Conservation (phyloP, 2,329 filamentous ascomycete genomes). For the Penicillium concentricum region DNA sequence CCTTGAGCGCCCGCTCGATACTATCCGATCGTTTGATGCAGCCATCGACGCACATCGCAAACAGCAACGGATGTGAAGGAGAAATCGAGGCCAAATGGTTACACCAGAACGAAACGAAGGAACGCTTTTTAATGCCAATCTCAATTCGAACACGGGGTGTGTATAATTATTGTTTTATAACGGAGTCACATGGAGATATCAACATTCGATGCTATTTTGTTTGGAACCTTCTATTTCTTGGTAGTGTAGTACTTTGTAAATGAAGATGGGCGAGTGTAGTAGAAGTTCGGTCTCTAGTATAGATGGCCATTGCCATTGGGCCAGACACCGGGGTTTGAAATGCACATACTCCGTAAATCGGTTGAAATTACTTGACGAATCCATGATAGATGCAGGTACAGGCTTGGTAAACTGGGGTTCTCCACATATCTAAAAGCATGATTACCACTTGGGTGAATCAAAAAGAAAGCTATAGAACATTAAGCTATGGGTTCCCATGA, state of each 20-base stretch:
- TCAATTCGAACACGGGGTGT: constrained; percentile 2
- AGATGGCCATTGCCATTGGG: not conserved
- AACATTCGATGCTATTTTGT: not conserved
- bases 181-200: not conserved
- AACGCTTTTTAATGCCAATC: constrained; percentile 4
- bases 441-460: too few relatives aligned
- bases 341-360: too few relatives aligned
- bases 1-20: constrained; percentile 87
- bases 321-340: too few relatives aligned
- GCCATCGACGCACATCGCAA: constrained; percentile 67
- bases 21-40: constrained; percentile 84
- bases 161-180: constrained; percentile 7
- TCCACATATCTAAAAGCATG: not conserved
- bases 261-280: not conserved
- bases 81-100: too few relatives aligned
- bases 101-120: constrained; percentile 7
- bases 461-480: not conserved
- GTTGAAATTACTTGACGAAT: not conserved
- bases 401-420: not conserved
- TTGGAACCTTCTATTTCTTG: not conserved
- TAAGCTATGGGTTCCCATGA: too few relatives aligned
- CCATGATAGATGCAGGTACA: not conserved
- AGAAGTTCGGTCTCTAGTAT: not conserved
- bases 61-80: constrained; percentile 47
- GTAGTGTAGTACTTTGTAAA: not conserved